Conservation (phyloP, 2,329 filamentous ascomycete species). For the Ramularia collo-cygni region DNA sequence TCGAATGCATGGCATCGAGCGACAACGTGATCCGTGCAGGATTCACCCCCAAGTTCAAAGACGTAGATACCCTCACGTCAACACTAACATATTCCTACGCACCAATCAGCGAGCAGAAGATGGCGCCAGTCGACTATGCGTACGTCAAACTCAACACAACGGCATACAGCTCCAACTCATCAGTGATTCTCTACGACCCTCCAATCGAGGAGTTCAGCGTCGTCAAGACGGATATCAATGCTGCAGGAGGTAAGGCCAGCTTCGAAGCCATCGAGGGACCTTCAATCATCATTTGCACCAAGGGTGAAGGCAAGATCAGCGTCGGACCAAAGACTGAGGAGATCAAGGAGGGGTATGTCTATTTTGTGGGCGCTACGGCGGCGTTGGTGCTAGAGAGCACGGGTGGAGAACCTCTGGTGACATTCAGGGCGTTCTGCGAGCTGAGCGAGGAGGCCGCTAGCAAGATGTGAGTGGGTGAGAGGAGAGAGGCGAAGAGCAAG, state of each 20-base stretch:
- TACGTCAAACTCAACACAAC: conserved; percentile 75
- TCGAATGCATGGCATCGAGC: conserved; percentile 98
- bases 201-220: conserved; percentile 96
- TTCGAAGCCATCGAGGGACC: conserved; percentile 84
- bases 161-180: conserved; percentile 71
- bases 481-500: too few relatives aligned
- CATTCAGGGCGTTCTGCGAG: conserved; percentile 61
- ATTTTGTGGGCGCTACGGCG: conserved; percentile 74
- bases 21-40: conserved; percentile 97
- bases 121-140: conserved; percentile 76
- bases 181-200: conserved; percentile 76
- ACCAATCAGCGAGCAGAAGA: conserved; percentile 91
- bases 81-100: conserved; percentile 96
- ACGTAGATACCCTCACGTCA: conserved; percentile 76
- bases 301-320: conserved; percentile 72
- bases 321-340: conserved; percentile 77
- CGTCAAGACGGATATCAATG: conserved; percentile 68
- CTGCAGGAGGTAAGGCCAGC: conserved; percentile 68
- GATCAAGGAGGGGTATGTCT: conserved; percentile 46
- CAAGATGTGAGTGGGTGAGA: conserved; percentile 1
- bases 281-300: conserved; percentile 86
- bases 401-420: conserved; percentile 65
- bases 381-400: conserved; percentile 69
- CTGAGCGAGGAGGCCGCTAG: conserved; percentile 12
- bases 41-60: conserved; percentile 98